These are phyloP conservation scores for Trametes hirsuta DNA, from an alignment of 1,284 basidiomycete species.

Conservation along the genomic window DNA sequence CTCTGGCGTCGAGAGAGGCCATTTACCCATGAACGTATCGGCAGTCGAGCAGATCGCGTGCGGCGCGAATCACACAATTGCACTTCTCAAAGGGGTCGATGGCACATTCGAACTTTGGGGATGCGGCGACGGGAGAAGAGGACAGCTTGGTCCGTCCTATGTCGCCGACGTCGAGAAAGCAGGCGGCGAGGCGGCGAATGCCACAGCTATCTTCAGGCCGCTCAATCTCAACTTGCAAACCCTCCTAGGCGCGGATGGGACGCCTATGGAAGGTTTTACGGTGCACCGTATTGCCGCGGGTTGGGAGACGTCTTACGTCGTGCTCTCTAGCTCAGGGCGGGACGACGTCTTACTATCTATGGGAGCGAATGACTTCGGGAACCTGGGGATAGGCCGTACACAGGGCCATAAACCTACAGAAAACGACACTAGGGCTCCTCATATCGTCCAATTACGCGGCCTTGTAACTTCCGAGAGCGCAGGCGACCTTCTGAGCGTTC, in stretches of 20 bases:
- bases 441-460: slow-evolving; percentile 41
- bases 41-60: slow-evolving; percentile 49
- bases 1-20: slow-evolving; percentile 21
- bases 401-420: not conserved
- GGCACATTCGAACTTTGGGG: slow-evolving; percentile 60
- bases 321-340: slow-evolving; percentile 44
- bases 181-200: slow-evolving; percentile 13
- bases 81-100: slow-evolving; percentile 44
- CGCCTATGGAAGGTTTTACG: slow-evolving; percentile 37
- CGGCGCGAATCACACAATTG: slow-evolving; percentile 71
- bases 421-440: slow-evolving; percentile 18
- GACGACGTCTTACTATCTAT: slow-evolving; percentile 76
- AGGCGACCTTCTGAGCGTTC: slow-evolving; percentile 34
- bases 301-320: slow-evolving; percentile 86
- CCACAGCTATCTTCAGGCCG: slow-evolving; percentile 47
- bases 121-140: slow-evolving; percentile 61
- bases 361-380: slow-evolving; percentile 84
- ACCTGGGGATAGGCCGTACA: slow-evolving; percentile 59
- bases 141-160: slow-evolving; percentile 58
- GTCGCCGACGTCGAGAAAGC: slow-evolving; percentile 4
- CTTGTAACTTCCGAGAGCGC: slow-evolving; percentile 27
- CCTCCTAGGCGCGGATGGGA: slow-evolving; percentile 15
- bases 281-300: slow-evolving; percentile 58
- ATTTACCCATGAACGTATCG: slow-evolving; percentile 27
- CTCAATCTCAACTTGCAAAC: slow-evolving; percentile 45